Base-by-base conservation (phyloP, 495 filamentous ascomycete genomes). In the Cercophora samala region DNA sequence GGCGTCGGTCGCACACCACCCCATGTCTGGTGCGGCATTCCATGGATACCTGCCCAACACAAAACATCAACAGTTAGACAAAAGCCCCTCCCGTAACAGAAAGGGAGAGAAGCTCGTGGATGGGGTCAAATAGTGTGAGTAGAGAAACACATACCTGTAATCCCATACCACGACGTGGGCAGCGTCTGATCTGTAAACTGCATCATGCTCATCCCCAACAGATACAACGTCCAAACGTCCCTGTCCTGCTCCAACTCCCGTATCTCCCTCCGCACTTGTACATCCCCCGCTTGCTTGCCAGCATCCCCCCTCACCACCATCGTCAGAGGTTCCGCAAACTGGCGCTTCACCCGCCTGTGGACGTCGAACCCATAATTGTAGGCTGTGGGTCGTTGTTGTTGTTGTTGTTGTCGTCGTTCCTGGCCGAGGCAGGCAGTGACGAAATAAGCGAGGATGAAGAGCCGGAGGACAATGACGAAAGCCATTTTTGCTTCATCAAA, bases 161-260 rank as follows among this genome's bases (percentile, higher is more conserved):
- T 81, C 68, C 87, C 83, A 77, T 88, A 90, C 76, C 82, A 89
- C 66, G 83, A 86, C 29, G 84, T 76, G n/a, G 76, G 78, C 24
- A 82, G 77, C 13, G 75, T 71, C 73, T 88, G 85, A 58, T 83
- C 72, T 22, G 80, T 82, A 61, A 75, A 79, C 74, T 89, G 86
- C 75, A 88, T 77, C 71, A 78, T 76, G 62, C 77, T 78, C 42
- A 88, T 73, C 5, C 80, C 87, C 21, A 88, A 78, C 24, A 88
- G 72, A 73, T 84, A 89, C 61, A 88, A 71, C 63, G 82, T 88
- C 85, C 84, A 89, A 66, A 81, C 75, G 61, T 87, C 85, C 4
- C 73, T 52, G 66, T 89, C 80, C 62, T 85, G 75, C 72, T 89
- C 77, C 22, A 90, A 69, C 53, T 88, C 73, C 37, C 86, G 76